These are phyloP conservation scores for Leccinum longicurvipes DNA, from an alignment of 768 basidiomycete species.

Conservation along the genomic window DNA sequence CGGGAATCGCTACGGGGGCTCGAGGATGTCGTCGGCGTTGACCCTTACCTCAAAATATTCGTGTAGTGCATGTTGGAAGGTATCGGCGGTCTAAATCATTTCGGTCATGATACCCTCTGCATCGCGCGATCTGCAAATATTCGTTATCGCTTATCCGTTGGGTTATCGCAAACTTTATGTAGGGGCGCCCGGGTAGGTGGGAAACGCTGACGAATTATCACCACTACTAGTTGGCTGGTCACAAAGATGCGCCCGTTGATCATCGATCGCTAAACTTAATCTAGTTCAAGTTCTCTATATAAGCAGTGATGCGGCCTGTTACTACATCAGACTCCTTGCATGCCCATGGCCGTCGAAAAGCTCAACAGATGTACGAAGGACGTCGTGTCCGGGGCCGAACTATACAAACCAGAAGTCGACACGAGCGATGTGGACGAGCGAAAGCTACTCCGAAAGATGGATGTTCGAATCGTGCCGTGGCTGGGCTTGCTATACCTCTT, in stretches of 20 bases:
- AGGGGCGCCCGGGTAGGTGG: no score
- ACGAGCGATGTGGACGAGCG: slow-evolving; percentile 52
- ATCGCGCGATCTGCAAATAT: no score
- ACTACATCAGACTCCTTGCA: background rate
- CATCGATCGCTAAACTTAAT: no score
- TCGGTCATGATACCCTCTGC: no score
- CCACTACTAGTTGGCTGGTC: no score
- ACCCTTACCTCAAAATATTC: slow-evolving; percentile 65
- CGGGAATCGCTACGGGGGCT: slow-evolving; percentile 49
- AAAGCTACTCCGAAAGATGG: slow-evolving; percentile 55
- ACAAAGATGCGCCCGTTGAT: no score
- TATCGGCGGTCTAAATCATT: background rate
- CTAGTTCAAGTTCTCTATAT: background rate
- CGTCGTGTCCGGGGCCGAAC: slow-evolving; percentile 6
- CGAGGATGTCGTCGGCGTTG: slow-evolving; percentile 54
- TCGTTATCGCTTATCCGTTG: background rate
- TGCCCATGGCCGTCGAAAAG: slow-evolving; percentile 4
- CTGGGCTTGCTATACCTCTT: slow-evolving; percentile 69
- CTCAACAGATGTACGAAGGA: background rate
- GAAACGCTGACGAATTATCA: no score
- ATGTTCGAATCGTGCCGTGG: slow-evolving; percentile 72
- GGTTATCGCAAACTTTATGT: no score
- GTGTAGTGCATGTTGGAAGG: slow-evolving; percentile 26
- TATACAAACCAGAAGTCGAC: slow-evolving; percentile 52
- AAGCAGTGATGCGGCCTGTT: background rate